phyloP scores from a whole-genome alignment of 1,284 basidiomycete species.

The Mycena sp. region DNA sequence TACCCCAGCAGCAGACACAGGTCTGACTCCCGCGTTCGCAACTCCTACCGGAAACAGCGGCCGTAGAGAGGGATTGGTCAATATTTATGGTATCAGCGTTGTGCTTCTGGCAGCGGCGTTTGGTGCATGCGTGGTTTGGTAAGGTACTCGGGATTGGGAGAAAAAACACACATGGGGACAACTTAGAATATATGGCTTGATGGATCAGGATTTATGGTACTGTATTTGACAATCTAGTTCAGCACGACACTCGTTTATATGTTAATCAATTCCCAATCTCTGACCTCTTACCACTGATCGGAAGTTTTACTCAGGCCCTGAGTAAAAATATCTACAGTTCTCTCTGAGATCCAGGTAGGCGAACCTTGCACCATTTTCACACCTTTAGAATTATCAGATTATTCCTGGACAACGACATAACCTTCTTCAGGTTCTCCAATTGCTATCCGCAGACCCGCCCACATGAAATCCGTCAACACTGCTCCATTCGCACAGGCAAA shows the following conservation, averaged over 20 bases:
- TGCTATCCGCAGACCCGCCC: slow-evolving; percentile 79
- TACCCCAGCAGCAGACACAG: slow-evolving; percentile 10
- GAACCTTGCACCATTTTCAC: too few relatives aligned
- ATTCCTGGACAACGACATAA: slow-evolving; percentile 68
- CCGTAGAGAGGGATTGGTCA: slow-evolving; percentile 1
- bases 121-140: slow-evolving; percentile 33
- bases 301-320: too few relatives aligned
- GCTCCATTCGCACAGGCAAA: slow-evolving; percentile 90
- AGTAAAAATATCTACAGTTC: too few relatives aligned
- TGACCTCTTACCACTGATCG: too few relatives aligned
- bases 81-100: not conserved
- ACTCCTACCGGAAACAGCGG: slow-evolving; percentile 22
- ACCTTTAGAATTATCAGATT: slow-evolving; percentile 18
- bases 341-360: too few relatives aligned
- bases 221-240: not conserved
- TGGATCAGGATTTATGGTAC: too few relatives aligned
- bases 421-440: slow-evolving; percentile 66
- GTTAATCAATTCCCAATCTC: not conserved
- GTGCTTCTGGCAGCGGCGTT: slow-evolving; percentile 1
- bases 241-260: slow-evolving; percentile 20
- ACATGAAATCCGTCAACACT: slow-evolving; percentile 84
- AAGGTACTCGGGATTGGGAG: not conserved
- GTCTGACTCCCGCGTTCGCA: slow-evolving; percentile 24
- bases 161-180: not conserved
- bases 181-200: slow-evolving; percentile 6